These are phyloP conservation scores for Amniculicola lignicola DNA, from an alignment of 495 filamentous ascomycete species.

Conservation along the genomic window DNA sequence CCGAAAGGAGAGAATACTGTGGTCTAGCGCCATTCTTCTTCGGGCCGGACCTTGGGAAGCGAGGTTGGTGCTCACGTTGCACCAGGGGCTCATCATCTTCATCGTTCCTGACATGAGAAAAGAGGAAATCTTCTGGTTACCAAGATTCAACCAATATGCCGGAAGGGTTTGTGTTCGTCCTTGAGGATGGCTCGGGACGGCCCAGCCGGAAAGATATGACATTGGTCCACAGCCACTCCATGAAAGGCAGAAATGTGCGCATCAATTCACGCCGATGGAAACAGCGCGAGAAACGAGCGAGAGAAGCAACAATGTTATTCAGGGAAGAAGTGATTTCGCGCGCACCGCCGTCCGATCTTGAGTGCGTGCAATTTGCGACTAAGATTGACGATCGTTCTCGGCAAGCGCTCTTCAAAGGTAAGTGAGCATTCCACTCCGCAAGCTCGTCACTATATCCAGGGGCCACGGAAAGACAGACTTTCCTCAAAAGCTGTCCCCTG, in stretches of 20 bases:
- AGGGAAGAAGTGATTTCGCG: too few relatives aligned
- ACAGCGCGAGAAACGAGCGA: too few relatives aligned
- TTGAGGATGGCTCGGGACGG: background rate
- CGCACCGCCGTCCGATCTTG: too few relatives aligned
- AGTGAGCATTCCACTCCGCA: too few relatives aligned
- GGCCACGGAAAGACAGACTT: too few relatives aligned
- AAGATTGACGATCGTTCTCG: too few relatives aligned
- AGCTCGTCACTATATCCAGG: too few relatives aligned
- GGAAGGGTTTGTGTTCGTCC: slow-evolving; percentile 6
- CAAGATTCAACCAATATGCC: background rate
- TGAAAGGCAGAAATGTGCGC: slow-evolving; percentile 18
- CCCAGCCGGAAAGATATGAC: background rate
- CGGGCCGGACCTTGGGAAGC: background rate
- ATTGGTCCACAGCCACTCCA: slow-evolving; percentile 6
- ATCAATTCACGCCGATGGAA: slow-evolving; percentile 3
- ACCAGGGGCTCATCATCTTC: background rate
- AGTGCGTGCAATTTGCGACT: too few relatives aligned
- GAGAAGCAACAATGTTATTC: too few relatives aligned
- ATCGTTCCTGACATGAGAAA: background rate
- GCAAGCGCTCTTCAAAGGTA: too few relatives aligned
- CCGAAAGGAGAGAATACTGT: too few relatives aligned
- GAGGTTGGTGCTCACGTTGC: background rate
- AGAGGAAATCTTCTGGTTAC: background rate
- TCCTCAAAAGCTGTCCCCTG: too few relatives aligned
- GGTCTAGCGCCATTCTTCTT: background rate